Conservation (phyloP, 1,139 yeast species). For the Lodderomyces orthopsilosis region DNA sequence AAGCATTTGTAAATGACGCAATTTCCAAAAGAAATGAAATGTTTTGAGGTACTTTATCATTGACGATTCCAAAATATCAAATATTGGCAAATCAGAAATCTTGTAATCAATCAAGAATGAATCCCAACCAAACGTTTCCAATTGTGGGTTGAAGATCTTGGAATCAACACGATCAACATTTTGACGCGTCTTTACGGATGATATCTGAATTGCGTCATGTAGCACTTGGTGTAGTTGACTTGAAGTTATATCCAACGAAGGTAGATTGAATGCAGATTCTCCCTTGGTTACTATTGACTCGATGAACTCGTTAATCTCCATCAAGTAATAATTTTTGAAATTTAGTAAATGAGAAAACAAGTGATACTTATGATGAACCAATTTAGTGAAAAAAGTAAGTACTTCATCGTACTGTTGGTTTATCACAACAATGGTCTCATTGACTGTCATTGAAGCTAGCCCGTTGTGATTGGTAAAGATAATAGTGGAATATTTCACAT, state of each 20-base stretch:
- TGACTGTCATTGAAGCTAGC: slow-evolving; percentile 29
- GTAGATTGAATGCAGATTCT: slow-evolving; percentile 50
- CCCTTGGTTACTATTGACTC: slow-evolving; percentile 63
- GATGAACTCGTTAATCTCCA: slow-evolving; percentile 77
- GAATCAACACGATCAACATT: slow-evolving; percentile 60
- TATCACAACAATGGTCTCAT: slow-evolving; percentile 33
- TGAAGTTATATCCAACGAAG: slow-evolving; percentile 62
- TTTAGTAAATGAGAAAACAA: slow-evolving; percentile 57
- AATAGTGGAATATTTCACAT: slow-evolving; percentile 33
- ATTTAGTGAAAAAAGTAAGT: slow-evolving; percentile 48
- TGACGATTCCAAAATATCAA: slow-evolving; percentile 14
- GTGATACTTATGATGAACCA: slow-evolving; percentile 46
- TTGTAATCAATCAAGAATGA: slow-evolving; percentile 85
- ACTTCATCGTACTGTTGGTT: slow-evolving; percentile 57
- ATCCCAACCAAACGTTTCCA: slow-evolving; percentile 85
- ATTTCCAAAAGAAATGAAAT: slow-evolving; percentile 82
- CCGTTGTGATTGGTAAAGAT: slow-evolving; percentile 30
- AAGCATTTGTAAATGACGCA: slow-evolving; percentile 59
- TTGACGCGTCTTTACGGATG: slow-evolving; percentile 53
- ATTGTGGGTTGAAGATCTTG: slow-evolving; percentile 59
- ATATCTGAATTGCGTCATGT: slow-evolving; percentile 61
- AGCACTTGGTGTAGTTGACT: slow-evolving; percentile 65
- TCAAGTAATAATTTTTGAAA: slow-evolving; percentile 64
- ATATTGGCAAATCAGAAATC: slow-evolving; percentile 55
- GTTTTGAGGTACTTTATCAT: slow-evolving; percentile 62